These are phyloP conservation scores for Psilocybe azurescens DNA, from an alignment of 768 basidiomycete species.

Conservation along the genomic window DNA sequence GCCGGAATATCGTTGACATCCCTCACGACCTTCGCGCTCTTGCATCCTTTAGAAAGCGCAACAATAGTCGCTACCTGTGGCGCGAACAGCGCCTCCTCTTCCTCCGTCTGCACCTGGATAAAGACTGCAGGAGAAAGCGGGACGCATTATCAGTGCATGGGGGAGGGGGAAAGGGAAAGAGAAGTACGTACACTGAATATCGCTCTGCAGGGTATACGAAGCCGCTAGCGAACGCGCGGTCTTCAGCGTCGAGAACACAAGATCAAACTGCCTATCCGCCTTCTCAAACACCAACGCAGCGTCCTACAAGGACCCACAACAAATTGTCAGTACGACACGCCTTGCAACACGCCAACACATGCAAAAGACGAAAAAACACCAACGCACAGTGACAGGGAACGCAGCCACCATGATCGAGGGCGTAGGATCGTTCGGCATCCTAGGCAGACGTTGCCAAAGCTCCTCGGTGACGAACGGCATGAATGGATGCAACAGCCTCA, in stretches of 20 bases:
- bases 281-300: constrained; percentile 63
- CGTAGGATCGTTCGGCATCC: constrained; percentile 80
- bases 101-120: constrained; percentile 68
- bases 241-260: constrained; percentile 81
- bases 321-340: background rate
- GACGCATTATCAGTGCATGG: background rate
- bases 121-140: constrained; percentile 57
- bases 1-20: constrained; percentile 73
- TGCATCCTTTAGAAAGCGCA: constrained; percentile 88
- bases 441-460: constrained; percentile 94
- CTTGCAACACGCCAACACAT: background rate
- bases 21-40: constrained; percentile 71
- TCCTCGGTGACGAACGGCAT: constrained; percentile 99
- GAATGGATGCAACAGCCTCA: constrained; percentile 93
- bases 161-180: background rate
- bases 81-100: constrained; percentile 70
- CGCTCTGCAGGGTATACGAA: constrained; percentile 85
- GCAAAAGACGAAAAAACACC: background rate
- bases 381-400: constrained; percentile 81
- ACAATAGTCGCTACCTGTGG: constrained; percentile 78
- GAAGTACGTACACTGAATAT: constrained; percentile 72
- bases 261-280: constrained; percentile 85
- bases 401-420: constrained; percentile 89
- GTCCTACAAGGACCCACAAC: constrained; percentile 48
- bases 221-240: constrained; percentile 86